Base-by-base conservation (phyloP, 2,329 filamentous ascomycete species). In the Ramularia endophylla region DNA sequence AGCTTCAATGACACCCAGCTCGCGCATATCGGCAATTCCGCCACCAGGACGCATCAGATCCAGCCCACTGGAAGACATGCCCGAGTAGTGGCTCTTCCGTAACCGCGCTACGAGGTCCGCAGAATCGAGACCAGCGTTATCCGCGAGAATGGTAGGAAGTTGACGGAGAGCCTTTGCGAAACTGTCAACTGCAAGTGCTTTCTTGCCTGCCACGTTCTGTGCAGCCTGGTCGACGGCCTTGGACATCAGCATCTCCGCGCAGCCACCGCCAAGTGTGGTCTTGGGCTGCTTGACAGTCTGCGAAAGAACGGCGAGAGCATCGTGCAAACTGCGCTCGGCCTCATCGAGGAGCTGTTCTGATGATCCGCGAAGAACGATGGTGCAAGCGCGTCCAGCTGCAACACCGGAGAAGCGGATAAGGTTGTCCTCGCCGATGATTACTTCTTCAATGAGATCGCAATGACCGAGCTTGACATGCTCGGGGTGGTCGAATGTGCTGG, bases 221-320 rank as follows among this genome's bases (percentile, higher is more conserved):
- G 89, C 89, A 4, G 87, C 87, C 47, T 85, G 85, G 62, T 95
- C 90, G 16, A 98, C 92, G 6, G 92, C 92, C 75, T 95, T 95
- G 51, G 90, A 87, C 92, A 98, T 98, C 55, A 94, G 72, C 90
- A 97, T 97, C 77, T 98, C 92, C 4, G 90, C 89, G 61, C 88
- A 97, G 19, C 92, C 92, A 61, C 92, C 92, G 39, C 92, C 92
- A 3, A 98, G 80, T 0, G 92, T 97, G 30, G 89, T 94, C 63
- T 87, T 81, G 38, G 92, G 92, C 68, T 95, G 89, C 65, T 85
- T 86, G 57, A 98, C 86, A 2, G 92, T 98, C 68, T 98, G 92
- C 8, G 90, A 97, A 29, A 98, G 78, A 9, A 98, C 92, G 11
- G 92, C 92, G 43, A 98, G 75, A 35, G 92, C 92, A 66, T 98